Evolutionary conservation across 345 rosid species (phyloP).

Genomic region (Eucalyptus tenuipes): DNA sequence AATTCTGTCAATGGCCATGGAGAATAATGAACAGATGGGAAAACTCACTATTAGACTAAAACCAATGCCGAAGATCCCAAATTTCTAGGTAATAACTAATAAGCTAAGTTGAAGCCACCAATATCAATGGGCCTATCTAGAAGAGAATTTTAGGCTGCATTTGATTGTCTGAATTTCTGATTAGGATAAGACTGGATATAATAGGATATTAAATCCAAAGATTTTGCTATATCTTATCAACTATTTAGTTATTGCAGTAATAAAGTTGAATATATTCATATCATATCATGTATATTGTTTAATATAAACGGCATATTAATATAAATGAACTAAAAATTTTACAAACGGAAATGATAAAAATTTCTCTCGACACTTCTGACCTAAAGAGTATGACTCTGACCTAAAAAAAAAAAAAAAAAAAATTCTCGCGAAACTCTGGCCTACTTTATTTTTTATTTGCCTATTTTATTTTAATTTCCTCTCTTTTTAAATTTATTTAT

Average conservation of each 20-base stretch:
- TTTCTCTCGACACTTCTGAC: rapidly evolving
- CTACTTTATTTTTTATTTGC: no score
- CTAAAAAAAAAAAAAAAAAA: no score
- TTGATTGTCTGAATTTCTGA: rapidly evolving
- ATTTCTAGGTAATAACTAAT: not conserved
- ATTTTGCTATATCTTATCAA: no score
- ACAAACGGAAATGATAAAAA: rapidly evolving
- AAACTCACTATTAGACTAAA: not conserved
- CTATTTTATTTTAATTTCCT: no score
- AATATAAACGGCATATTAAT: rapidly evolving
- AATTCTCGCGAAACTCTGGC: rapidly evolving
- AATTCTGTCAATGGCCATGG: not conserved
- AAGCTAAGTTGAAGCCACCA: not conserved
- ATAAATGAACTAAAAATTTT: no score
- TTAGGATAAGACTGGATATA: rapidly evolving
- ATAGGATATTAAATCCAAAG: rapidly evolving
- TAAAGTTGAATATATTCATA: no score
- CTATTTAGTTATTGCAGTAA: rapidly evolving
- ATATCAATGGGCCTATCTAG: not conserved
- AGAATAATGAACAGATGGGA: not conserved
- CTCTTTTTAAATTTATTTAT: no score
- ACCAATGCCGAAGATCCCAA: not conserved
- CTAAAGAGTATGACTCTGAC: no score
- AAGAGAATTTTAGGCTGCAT: not conserved
- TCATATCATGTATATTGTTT: no score